Evolutionary conservation across 768 basidiomycete species (phyloP).

Genomic region (Trametes sanguinea): DNA sequence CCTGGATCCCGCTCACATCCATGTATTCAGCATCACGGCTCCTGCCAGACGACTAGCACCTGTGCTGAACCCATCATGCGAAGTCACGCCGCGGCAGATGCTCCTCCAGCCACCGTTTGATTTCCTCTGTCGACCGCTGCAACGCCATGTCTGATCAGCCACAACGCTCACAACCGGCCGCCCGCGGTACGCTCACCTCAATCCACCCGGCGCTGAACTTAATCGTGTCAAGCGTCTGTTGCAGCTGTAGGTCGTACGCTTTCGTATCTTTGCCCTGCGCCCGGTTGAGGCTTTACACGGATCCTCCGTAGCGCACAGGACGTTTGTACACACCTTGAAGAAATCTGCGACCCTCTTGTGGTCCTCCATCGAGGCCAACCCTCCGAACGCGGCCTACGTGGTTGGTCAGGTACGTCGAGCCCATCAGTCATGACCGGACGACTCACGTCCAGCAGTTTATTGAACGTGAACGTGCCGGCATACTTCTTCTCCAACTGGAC

Average conservation of each 20-base stretch:
- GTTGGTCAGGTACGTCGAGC: neutral
- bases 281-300: neutral
- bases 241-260: slow-evolving; percentile 62
- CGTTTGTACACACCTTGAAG: slow-evolving; percentile 61
- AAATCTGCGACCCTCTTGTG: slow-evolving; percentile 59
- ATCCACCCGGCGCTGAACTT: slow-evolving; percentile 60
- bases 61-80: no score
- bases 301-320: slow-evolving; percentile 13
- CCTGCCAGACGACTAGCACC: no score
- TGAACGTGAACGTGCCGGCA: slow-evolving; percentile 66
- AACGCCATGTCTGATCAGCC: no score
- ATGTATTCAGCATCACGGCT: no score
- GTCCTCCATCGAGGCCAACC: slow-evolving; percentile 66
- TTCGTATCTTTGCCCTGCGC: slow-evolving; percentile 63
- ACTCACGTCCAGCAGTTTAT: slow-evolving; percentile 58
- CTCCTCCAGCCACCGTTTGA: slow-evolving; percentile 51
- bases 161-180: neutral
- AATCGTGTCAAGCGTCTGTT: slow-evolving; percentile 70
- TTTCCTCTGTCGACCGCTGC: slow-evolving; percentile 60
- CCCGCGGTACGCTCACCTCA: slow-evolving; percentile 43
- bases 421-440: no score
- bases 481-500: slow-evolving; percentile 71
- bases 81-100: neutral
- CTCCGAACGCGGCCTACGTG: neutral
- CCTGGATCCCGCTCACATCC: no score